Evolutionary conservation across 2,329 filamentous ascomycete species (phyloP), one percentile per base, ranked within the genome.

Genomic region (Cladosporium sp.): DNA sequence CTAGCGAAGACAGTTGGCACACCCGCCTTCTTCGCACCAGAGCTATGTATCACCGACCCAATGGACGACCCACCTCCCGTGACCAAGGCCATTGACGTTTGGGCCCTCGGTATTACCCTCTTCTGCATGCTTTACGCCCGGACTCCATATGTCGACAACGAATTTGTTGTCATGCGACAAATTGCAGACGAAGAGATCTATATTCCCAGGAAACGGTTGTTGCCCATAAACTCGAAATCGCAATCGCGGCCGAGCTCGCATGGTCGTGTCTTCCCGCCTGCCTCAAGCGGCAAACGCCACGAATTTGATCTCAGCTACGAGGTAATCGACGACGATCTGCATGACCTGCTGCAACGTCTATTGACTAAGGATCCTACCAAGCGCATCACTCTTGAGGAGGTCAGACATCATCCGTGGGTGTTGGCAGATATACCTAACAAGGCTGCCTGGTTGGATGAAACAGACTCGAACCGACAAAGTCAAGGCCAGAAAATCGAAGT

Each of bases 1-100:
- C 80, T 99, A n/a, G 93, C 94, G 61, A 97, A 97, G 79, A 97
- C 94, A 1, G 94, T 97, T 5, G 94, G 94, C 55, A 99, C 94
- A 0, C 94, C 94, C 5, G 94, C 93, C 1, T 99, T 99, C 75
- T 99, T 97, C 70, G 94, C 94, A 1, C 94, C 94, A 3, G 94
- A 99, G 73, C 82, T 99, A 38, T 99, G 94, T 76, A 94, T 92
- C 72, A 95, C 90, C 1, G 92, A 94, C 62, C 75, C 86, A 22
- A 87, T 81, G 62, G 67, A 73, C 75, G 66, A 85, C 82, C 69
- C 88, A 83, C 68, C 91, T 82, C 64, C 93, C 82, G 76, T 99
- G 40, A 96, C 92, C 4, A 90, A 91, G 67, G 90, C 95, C 67
- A 96, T 99, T 65, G 94, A 99, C 70, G 88, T 99, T 15, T 99